Evolutionary conservation across 2,329 filamentous ascomycete genomes (phyloP), one percentile per base, ranked within the genome.

Genomic region (Aspergillus intermedius): DNA sequence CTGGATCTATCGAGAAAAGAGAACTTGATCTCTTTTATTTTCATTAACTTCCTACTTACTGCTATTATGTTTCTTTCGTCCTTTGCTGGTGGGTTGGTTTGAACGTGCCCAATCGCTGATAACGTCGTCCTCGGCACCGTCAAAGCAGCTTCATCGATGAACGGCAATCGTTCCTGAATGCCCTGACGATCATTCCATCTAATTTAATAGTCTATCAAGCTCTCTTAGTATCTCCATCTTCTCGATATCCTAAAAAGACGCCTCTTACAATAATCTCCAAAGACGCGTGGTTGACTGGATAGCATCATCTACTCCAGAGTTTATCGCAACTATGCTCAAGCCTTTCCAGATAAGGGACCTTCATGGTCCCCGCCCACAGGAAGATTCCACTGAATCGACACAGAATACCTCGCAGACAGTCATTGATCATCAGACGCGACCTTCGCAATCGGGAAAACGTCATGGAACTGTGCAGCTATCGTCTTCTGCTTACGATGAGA

Each of bases 331-430:
- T 19, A 71, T 71, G 68, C 57, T 72, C 56, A 68, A 69, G 45
- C 69, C 68, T 17, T 73, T 73, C 47, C 63, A 65, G 49, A 68
- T 73, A 51, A 67, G 60, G 52, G 63, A 68, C 53, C 62, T 72
- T 41, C 60, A 63, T 47, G 52, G 46, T 41, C 54, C 57, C 45
- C 46, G 54, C 34, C 50, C 55, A n/a, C 47, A 49, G 21, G 49
- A 54, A 40, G 45, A 53, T 34, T 23, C 53, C n/a, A 47, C 52
- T 19, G 56, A 54, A 32, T 45, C 49, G 15, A 22, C 19, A 19
- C 5, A 12, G 3, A 19, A 15, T 8, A 12, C 19, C 5, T 4
- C 17, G 5, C 34, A 17, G 6, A 17, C 34, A 17, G 13, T 17
- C 5, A 35, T 35, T 9, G 34, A 35, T 35, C 13, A 22, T 6